These are phyloP conservation scores for Harringtonia lauricola DNA, from an alignment of 2,329 filamentous ascomycete species.

Conservation along the genomic window DNA sequence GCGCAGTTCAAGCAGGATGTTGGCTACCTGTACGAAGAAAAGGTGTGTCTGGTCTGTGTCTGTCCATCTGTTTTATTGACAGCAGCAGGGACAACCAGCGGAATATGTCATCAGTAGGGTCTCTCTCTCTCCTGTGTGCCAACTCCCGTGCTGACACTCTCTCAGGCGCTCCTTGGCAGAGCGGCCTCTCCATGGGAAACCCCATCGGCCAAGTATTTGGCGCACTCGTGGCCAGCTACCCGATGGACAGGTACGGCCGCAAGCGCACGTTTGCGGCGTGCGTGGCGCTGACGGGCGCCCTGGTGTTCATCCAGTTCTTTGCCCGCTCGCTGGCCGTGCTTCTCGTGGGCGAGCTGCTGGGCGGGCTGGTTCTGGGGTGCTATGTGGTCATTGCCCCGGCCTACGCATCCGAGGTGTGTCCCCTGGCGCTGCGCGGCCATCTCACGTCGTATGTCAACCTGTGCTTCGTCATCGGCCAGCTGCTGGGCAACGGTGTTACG, in stretches of 20 bases:
- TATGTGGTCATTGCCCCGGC: conserved; percentile 35
- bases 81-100: too few relatives aligned
- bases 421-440: conserved; percentile 35
- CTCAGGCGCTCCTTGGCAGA: conserved; percentile 31
- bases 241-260: conserved; percentile 33
- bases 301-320: conserved; percentile 55
- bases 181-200: conserved; percentile 38
- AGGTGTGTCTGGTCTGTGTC: conserved; percentile 11
- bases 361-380: conserved; percentile 47
- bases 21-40: conserved; percentile 35
- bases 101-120: conserved; percentile 1
- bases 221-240: conserved; percentile 36
- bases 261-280: conserved; percentile 33
- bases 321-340: conserved; percentile 42
- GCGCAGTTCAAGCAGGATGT: conserved; percentile 39
- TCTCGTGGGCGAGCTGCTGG: conserved; percentile 49
- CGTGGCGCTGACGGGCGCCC: conserved; percentile 28
- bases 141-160: not conserved
- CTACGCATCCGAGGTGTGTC: conserved; percentile 33
- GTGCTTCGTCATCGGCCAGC: conserved; percentile 51
- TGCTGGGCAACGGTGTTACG: conserved; percentile 38
- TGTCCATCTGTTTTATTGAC: not conserved
- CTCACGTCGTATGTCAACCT: conserved; percentile 46
- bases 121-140: not conserved
- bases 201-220: conserved; percentile 46